Percentiles rank a stretch among this genome's conserved stretches.
Conservation (phyloP, 1,139 yeast genomes). For the Yamadazyma atlantica region DNA sequence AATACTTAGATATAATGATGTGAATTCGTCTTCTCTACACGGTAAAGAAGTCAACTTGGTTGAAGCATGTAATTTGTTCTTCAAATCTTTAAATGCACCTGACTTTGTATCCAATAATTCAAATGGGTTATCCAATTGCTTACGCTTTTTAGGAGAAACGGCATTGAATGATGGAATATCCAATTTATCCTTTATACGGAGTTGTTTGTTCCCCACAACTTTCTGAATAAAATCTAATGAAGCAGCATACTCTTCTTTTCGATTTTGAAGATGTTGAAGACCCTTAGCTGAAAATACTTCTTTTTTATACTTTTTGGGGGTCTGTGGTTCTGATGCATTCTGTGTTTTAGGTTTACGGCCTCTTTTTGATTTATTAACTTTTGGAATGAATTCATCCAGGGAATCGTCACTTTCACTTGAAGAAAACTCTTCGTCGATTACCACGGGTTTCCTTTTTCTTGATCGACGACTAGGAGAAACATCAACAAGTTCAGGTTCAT, state of each 20-base stretch:
- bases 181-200: slow-evolving; percentile 3
- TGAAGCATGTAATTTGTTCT: slow-evolving; percentile 63
- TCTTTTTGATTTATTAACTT: background rate
- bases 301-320: background rate
- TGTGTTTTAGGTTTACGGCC: background rate
- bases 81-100: slow-evolving; percentile 52
- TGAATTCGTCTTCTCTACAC: slow-evolving; percentile 85
- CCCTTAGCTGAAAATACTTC: no score
- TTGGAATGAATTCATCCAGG: no score
- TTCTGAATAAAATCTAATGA: slow-evolving; percentile 13
- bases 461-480: background rate
- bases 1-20: slow-evolving; percentile 67
- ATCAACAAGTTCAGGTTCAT: background rate
- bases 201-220: slow-evolving; percentile 9
- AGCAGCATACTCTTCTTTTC: slow-evolving; percentile 4
- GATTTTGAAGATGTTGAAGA: background rate
- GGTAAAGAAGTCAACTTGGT: slow-evolving; percentile 68
- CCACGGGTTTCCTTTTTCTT: no score
- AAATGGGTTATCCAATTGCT: slow-evolving; percentile 7
- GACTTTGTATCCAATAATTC: slow-evolving; percentile 29
- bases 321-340: background rate
- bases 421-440: no score
- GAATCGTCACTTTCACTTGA: no score
- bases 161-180: slow-evolving; percentile 10
- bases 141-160: slow-evolving; percentile 6